Conservation (phyloP, 257 asterid species). For the Solanum peruvianum region DNA sequence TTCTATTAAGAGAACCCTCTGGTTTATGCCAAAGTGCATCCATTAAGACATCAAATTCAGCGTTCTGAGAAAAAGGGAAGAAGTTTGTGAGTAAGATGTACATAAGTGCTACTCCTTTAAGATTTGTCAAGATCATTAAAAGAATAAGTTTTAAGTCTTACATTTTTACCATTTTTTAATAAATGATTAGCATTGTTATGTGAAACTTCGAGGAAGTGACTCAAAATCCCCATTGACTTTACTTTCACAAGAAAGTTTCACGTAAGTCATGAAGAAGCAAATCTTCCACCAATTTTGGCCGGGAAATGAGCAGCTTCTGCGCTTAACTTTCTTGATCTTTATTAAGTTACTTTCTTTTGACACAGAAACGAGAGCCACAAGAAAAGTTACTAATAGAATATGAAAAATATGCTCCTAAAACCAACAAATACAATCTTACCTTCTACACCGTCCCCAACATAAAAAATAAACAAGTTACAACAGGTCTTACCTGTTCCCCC, state of each 20-base stretch:
- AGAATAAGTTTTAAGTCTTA: neutral
- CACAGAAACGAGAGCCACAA: neutral
- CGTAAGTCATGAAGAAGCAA: neutral
- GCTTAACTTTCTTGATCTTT: slow-evolving; percentile 16
- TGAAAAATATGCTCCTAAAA: neutral
- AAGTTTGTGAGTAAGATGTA: neutral
- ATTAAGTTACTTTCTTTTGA: slow-evolving; percentile 20
- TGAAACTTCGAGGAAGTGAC: neutral
- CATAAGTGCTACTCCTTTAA: neutral
- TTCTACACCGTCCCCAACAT: neutral
- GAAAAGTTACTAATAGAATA: neutral
- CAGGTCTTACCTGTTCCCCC: slow-evolving; percentile 9
- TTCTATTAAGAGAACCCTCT: neutral
- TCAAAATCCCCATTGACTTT: neutral
- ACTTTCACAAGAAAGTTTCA: neutral
- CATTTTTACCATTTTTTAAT: neutral
- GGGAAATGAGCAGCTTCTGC: slow-evolving; percentile 8
- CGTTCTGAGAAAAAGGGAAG: neutral
- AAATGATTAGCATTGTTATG: neutral
- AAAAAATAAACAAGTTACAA: neutral
- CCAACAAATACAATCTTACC: neutral
- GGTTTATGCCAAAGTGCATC: neutral
- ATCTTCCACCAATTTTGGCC: slow-evolving; percentile 22
- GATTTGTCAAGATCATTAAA: neutral
- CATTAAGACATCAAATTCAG: neutral